phyloP scores from a whole-genome alignment of 768 basidiomycete species.

The Hortiboletus campestris region DNA sequence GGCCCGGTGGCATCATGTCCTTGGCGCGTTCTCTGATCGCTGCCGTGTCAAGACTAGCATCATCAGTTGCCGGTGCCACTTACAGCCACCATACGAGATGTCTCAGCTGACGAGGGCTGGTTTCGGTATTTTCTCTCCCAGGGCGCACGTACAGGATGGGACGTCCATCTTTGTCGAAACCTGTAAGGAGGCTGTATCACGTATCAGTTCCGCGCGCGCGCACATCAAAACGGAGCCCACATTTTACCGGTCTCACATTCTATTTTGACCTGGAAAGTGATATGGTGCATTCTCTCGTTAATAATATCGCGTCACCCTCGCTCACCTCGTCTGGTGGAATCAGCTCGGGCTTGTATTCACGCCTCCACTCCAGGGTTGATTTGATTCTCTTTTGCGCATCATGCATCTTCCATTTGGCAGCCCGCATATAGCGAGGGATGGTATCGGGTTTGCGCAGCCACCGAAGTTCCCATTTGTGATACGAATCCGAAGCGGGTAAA shows the following conservation, averaged over 20 bases:
- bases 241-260: slow-evolving; percentile 89
- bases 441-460: slow-evolving; percentile 74
- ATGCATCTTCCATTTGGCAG: slow-evolving; percentile 77
- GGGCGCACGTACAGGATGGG: slow-evolving; percentile 89
- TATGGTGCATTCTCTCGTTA: background rate
- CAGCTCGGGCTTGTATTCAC: slow-evolving; percentile 82
- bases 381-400: slow-evolving; percentile 79
- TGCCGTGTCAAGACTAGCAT: slow-evolving; percentile 5
- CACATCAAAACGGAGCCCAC: slow-evolving; percentile 40
- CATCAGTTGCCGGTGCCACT: slow-evolving; percentile 29
- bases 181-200: slow-evolving; percentile 65
- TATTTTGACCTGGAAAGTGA: slow-evolving; percentile 49
- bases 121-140: slow-evolving; percentile 81
- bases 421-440: slow-evolving; percentile 72
- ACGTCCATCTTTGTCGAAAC: slow-evolving; percentile 84
- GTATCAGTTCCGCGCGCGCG: background rate
- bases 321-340: slow-evolving; percentile 73
- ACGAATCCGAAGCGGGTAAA: slow-evolving; percentile 67
- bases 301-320: background rate
- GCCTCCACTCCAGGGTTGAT: slow-evolving; percentile 78
- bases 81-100: slow-evolving; percentile 88
- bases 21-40: slow-evolving; percentile 77
- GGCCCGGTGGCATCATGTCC: slow-evolving; percentile 82
- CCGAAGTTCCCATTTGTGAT: slow-evolving; percentile 71
- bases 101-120: slow-evolving; percentile 71